Percentiles rank a stretch among this genome's conserved stretches.
Evolutionary conservation across 2,329 filamentous ascomycete genomes (phyloP).

Genomic region (Alternaria arbusti): DNA sequence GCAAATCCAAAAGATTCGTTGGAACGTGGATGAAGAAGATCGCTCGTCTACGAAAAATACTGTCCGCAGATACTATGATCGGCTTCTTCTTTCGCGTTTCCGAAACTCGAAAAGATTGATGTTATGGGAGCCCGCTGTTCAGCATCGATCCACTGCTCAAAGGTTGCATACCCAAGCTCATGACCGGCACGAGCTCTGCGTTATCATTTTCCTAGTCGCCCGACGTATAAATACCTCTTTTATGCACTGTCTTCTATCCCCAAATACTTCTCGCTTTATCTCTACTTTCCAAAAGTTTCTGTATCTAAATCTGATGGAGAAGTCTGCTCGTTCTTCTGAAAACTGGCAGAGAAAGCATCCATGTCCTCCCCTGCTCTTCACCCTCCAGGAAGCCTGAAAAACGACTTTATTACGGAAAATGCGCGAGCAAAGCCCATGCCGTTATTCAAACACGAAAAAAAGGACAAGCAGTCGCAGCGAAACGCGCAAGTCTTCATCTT

Average conservation of each 20-base stretch:
- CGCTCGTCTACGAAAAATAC: too few species aligned
- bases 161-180: background rate
- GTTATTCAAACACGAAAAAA: rapidly evolving
- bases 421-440: rapidly evolving
- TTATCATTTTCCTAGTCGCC: rapidly evolving
- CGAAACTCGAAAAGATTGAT: background rate
- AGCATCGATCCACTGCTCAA: background rate
- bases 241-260: background rate
- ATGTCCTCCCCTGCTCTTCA: too few species aligned
- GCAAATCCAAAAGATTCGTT: too few species aligned
- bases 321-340: background rate
- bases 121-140: too few species aligned
- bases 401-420: too few species aligned
- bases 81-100: background rate
- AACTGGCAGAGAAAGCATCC: too few species aligned
- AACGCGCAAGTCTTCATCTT: background rate
- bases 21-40: too few species aligned
- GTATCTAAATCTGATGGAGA: too few species aligned
- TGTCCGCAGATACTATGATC: too few species aligned
- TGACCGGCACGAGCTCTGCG: background rate
- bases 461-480: background rate
- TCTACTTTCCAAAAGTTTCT: background rate
- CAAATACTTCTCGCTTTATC: background rate
- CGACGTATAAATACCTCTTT: background rate
- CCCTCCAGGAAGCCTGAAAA: too few species aligned